phyloP scores from a whole-genome alignment of 108 stramenopile genomes.

The Skeletonema tropicum region DNA sequence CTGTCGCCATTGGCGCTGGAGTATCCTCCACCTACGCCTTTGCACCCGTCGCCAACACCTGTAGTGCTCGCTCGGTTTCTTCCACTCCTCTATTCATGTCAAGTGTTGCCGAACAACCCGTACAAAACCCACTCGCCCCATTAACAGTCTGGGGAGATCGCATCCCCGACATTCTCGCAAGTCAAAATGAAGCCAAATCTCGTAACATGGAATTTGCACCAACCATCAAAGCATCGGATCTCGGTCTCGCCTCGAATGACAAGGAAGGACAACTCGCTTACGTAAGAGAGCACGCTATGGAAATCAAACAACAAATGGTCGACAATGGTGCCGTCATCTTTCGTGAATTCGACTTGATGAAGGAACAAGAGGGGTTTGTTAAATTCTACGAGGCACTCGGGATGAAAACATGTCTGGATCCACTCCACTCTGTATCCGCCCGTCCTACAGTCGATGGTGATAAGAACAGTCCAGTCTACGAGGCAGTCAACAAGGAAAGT shows the following conservation, averaged over 20 bases:
- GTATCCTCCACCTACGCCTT: slow-evolving; percentile 27
- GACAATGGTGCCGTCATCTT: slow-evolving; percentile 81
- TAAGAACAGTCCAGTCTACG: slow-evolving; percentile 83
- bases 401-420: slow-evolving; percentile 88
- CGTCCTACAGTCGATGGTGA: slow-evolving; percentile 87
- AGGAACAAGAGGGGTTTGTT: slow-evolving; percentile 81
- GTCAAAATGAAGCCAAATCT: slow-evolving; percentile 51
- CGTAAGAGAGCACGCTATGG: slow-evolving; percentile 65
- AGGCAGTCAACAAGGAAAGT: slow-evolving; percentile 91
- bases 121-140: slow-evolving; percentile 64
- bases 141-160: slow-evolving; percentile 72
- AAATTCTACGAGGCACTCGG: slow-evolving; percentile 77
- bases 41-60: slow-evolving; percentile 15
- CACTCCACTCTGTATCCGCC: slow-evolving; percentile 82
- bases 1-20: slow-evolving; percentile 28
- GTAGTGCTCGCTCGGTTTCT: not conserved
- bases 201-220: slow-evolving; percentile 70
- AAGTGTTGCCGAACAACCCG: slow-evolving; percentile 21
- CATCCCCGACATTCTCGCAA: slow-evolving; percentile 64
- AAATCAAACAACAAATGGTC: slow-evolving; percentile 74
- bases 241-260: slow-evolving; percentile 59
- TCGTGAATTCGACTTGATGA: slow-evolving; percentile 85
- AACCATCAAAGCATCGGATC: slow-evolving; percentile 53
- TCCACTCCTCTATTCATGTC: slow-evolving; percentile 10
- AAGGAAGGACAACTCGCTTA: slow-evolving; percentile 67